Percentiles rank a stretch among this genome's conserved stretches.
These are phyloP conservation scores for Rhododendron henanense DNA, from an alignment of 148 eudicot species.

Conservation along the genomic window DNA sequence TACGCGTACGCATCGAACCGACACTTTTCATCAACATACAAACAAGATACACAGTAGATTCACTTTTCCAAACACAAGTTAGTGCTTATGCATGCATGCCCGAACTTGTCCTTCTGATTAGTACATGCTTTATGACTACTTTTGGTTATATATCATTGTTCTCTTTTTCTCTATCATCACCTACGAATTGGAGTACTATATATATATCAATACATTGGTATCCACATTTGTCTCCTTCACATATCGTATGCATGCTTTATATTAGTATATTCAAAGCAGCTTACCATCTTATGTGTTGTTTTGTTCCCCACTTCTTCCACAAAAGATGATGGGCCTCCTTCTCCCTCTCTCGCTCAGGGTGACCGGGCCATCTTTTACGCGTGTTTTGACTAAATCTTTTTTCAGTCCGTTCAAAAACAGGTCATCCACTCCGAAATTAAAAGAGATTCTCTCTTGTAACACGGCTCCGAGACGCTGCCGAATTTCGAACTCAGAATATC, in stretches of 20 bases:
- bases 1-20: background rate
- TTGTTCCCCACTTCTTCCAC: slow-evolving; percentile 13
- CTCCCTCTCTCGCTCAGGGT: background rate
- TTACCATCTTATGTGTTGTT: background rate
- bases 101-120: background rate
- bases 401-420: too few relatives aligned
- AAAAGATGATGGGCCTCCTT: slow-evolving; percentile 2
- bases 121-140: background rate
- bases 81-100: background rate
- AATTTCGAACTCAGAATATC: too few relatives aligned
- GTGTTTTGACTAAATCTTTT: accelerated
- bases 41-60: background rate
- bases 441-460: too few relatives aligned
- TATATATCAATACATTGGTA: background rate
- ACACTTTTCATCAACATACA: background rate
- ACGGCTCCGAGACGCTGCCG: accelerated
- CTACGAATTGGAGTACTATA: background rate
- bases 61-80: background rate
- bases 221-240: background rate
- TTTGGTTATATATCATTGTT: background rate
- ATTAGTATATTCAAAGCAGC: background rate
- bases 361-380: background rate
- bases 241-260: background rate
- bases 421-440: too few relatives aligned
- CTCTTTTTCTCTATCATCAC: background rate